Base-by-base conservation (phyloP, 2,329 filamentous ascomycete genomes). In the Coleophoma crateriformis region DNA sequence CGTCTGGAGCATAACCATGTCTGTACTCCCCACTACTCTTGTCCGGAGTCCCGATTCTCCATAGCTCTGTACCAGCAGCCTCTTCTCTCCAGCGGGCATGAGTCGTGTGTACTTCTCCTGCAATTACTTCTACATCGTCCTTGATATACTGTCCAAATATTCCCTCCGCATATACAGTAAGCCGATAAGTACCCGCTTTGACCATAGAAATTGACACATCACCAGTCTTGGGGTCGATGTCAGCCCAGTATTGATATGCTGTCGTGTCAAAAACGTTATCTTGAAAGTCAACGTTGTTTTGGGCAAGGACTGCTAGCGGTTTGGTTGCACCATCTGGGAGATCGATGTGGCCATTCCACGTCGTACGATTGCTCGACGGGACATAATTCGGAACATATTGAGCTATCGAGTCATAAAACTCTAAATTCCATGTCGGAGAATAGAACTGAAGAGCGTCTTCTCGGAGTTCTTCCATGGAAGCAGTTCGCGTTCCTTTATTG, bases 381-480 rank as follows among this genome's bases (percentile, higher is more conserved):
- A 81, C 72, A 54, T 82, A 82, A 52, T 80, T 81, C 1, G 79
- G 73, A 1, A 85, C 76, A 47, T 81, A 69, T 34, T 75, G 63
- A 7, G 81, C 78, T 46, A 86, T 84, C 2, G 74, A 73, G 58
- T 85, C 81, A 64, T 85, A 85, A 62, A 85, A 85, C 4, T 73
- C 72, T 5, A 69, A 64, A 45, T 81, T 80, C 79, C 79, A 84
- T 42, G 66, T 66, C 0, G 75, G 73, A 37, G 71, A 66, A 8
- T 75, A 76, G 51, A 73, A 74, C 50, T 72, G 66, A 17, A 69
- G 67, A 1, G 82, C 82, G 48, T 85, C 82, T 12, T 68, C 65
- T 19, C 77, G 71, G 3, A 82, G 71, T 2, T 68, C 67, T 17
- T 74, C 62, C 42, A 81, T 67, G 5, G 69, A 64, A 2, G 71